Base-by-base conservation (phyloP, 2,329 filamentous ascomycete genomes). In the Alternaria novae-zelandiae region DNA sequence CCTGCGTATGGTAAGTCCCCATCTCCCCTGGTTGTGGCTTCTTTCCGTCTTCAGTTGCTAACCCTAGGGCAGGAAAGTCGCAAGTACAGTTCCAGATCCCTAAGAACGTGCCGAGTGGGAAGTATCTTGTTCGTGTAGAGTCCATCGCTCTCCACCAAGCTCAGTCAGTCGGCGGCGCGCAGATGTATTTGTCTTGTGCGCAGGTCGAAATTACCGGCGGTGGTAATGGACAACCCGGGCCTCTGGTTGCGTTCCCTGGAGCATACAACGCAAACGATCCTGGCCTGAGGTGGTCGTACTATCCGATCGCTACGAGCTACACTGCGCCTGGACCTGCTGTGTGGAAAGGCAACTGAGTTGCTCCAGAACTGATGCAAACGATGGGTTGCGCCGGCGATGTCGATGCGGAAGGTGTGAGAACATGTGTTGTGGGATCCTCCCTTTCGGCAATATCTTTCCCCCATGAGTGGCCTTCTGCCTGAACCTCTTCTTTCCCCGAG, bases 101-200 rank as follows among this genome's bases (percentile, higher is more conserved):
- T 2, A 72, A 70, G 20, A 76, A 74, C 21, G 74, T 79, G 1
- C 81, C 82, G 4, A 71, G 74, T 23, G 82, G 83, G 11, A 76
- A 83, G 63, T 84, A 84, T 67, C 74, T 84, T 17, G 70, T 83
- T 10, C 78, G 82, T 10, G 77, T 81, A 17, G 83, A 85, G 66
- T 82, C 82, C 54, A 83, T 85, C 49, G 82, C 77, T 2, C 73
- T 84, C 15, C 82, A 83, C 63, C 77, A 80, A 59, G 81, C 78
- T 6, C 66, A 69, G 21, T 69, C 60, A 15, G 64, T 68, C 6
- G 74, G 73, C 9, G 78, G 78, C 46, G 79, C 78, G 7, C 78
- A 84, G 71, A 82, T 84, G 60, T 84, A 84, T 69, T 77, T 83
- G 30, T 78, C 77, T 11, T 84, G 83, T 68, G 81, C 80, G 0